Base-by-base conservation (phyloP, 192 early-diverging fungal genomes). In the Umbelopsis sp. region DNA sequence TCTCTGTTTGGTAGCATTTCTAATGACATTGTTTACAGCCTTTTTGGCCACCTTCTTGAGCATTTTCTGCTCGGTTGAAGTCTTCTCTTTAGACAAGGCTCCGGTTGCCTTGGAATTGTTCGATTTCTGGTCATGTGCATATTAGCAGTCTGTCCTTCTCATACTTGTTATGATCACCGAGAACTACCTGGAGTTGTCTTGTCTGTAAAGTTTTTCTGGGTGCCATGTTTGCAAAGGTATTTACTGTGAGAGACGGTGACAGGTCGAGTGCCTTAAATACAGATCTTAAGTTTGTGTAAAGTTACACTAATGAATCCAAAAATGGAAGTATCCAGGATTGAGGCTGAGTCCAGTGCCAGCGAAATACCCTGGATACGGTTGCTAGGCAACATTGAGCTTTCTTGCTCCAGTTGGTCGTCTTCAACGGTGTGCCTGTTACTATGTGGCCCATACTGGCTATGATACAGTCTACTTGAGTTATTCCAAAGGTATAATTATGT, bases 1-100 rank as follows among this genome's bases (percentile, higher is more conserved):
- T 61, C 55, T 37, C 33, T 61, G 55, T 25, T 61, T 61, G 55
- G 55, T 30, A 11, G 55, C 55, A n/a, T 61, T 61, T 13, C 35
- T 33, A 15, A 61, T 61, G 1, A 61, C 55, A 61, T 25, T 33
- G 27, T 35, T 61, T 11, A 61, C 55, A 13, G 55, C 55, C 13
- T 61, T 61, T 33, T 18, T 61, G 25, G 55, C 55, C 15, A 61
- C 16, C 55, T 27, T 61, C 27, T 25, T 61, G 30, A 35, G 13
- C 0, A n/a, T n/a, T 25, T 61, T 25, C 30, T 61, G 9, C n/a
- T 61, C 55, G 10, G 55, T 25, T 16, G 30, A 15, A 13, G 5
- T 25, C 9, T 25, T 61, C 30, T 61, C 27, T 12, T 61, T 61
- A 0, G 55, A 27, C 25, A 61, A 25, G 4, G 11, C 27, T 16